Base-by-base conservation (phyloP, 1,284 basidiomycete genomes). In the Ganoderma sinense region DNA sequence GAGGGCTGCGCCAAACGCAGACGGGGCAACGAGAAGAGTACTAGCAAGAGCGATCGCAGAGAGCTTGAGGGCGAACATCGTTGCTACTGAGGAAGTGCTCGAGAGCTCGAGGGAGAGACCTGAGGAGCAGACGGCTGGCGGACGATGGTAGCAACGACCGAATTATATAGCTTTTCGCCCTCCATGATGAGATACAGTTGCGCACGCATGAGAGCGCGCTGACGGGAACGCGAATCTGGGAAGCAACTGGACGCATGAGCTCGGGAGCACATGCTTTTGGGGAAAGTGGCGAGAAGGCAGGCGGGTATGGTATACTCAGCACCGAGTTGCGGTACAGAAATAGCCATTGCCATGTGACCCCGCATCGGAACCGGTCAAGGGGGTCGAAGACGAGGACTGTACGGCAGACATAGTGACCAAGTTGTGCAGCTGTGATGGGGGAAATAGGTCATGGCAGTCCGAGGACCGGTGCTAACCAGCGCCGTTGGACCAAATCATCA, bases 191-290 rank as follows among this genome's bases (percentile, higher is more conserved):
- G 1, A 40, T 41, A 40, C 10, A 61, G n/a, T 41, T 40, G 59
- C 23, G 33, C 40, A 18, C 48, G 43, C 51, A 26, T 40, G 11
- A 65, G 63, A 18, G 29, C 39, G 51, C 18, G 43, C 39, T 39
- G 39, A 40, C 31, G 41, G 29, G 40, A 36, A 61, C 13, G 58
- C n/a, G 60, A 31, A 55, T 58, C 53, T 65, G 51, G 41, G 69
- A 70, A 67, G 69, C 60, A 60, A 63, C 58, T 63, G 40, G 59
- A 65, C 23, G 58, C 36, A 11, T 40, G 14, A 23, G 58, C n/a
- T 55, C 36, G 51, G 43, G 62, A 65, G 69, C 71, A 72, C 71
- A 72, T 70, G 71, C 62, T 40, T 65, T 45, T 29, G n/a, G 43
- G 20, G 51, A 41, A 53, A 61, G 58, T 39, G 39, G 18, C 36